Percentiles rank a stretch among this genome's conserved stretches.
Conservation (phyloP, 106 monocot genomes). For the Dendrobium huoshanense region DNA sequence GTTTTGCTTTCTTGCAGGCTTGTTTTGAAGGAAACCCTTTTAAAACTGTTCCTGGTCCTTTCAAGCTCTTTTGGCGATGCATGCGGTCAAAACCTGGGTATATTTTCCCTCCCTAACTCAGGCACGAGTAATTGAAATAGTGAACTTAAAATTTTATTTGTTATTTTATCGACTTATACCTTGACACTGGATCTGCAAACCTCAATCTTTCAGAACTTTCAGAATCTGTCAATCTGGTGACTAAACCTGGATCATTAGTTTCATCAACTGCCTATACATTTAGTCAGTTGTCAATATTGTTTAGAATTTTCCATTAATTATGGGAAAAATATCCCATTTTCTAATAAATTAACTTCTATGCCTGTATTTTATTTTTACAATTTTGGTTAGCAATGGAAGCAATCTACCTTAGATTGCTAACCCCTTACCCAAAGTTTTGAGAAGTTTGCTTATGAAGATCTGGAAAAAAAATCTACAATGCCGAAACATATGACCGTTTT, state of each 20-base stretch:
- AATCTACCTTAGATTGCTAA: no score
- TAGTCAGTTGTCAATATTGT: not conserved
- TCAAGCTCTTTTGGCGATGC: conserved; percentile 93
- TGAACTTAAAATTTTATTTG: not conserved
- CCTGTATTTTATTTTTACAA: no score
- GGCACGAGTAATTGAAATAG: not conserved
- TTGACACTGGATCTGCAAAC: not conserved
- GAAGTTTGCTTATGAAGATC: no score
- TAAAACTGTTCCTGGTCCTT: conserved; percentile 94
- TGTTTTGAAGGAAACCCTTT: conserved; percentile 99
- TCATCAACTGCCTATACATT: not conserved
- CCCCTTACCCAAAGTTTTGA: no score
- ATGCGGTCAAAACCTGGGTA: conserved; percentile 98
- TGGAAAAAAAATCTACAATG: no score
- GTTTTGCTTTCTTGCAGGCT: conserved; percentile 40
- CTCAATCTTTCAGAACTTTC: not conserved
- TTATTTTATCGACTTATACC: not conserved
- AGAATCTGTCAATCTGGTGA: not conserved
- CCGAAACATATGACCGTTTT: no score
- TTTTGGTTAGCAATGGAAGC: no score
- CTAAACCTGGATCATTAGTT: not conserved
- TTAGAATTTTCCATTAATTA: not conserved
- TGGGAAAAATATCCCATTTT: not conserved
- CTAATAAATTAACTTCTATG: not conserved
- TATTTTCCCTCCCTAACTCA: not conserved